phyloP scores from a whole-genome alignment of 306 rosid species.

The Cucurbita moschata region DNA sequence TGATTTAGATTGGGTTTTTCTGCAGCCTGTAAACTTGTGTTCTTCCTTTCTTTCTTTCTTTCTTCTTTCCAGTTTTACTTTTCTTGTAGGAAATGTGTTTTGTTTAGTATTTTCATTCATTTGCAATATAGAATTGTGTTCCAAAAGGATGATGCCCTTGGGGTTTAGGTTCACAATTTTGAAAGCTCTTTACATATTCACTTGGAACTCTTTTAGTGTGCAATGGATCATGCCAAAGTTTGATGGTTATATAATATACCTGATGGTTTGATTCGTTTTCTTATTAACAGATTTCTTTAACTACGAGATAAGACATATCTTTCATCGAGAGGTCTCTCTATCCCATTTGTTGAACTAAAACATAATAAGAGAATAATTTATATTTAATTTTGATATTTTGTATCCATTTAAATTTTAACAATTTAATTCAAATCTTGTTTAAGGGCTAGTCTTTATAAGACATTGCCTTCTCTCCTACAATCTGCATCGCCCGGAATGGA shows the following conservation, averaged over 20 bases:
- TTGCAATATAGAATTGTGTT: not conserved
- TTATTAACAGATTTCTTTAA: too few species aligned
- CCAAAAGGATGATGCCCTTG: not conserved
- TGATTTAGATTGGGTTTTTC: conserved; percentile 3
- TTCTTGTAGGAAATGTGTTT: not conserved
- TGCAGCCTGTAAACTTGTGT: conserved; percentile 5
- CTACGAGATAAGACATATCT: too few species aligned
- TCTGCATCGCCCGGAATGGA: too few species aligned
- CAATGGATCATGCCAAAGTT: not conserved
- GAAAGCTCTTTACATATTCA: not conserved
- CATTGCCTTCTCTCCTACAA: too few species aligned
- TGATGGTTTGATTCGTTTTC: not conserved
- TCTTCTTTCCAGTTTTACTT: not conserved
- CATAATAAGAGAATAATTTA: too few species aligned
- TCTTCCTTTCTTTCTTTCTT: not conserved
- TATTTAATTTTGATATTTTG: too few species aligned
- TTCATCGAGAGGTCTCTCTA: too few species aligned
- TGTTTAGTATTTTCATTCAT: not conserved
- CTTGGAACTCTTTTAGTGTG: not conserved
- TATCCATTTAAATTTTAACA: too few species aligned
- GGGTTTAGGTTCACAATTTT: not conserved
- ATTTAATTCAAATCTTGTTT: too few species aligned
- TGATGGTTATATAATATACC: not conserved
- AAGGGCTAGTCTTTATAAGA: too few species aligned
- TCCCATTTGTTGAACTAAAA: too few species aligned